Percentiles rank a stretch among this genome's conserved stretches.
Evolutionary conservation across 2,329 filamentous ascomycete genomes (phyloP).

Genomic region (Penicillium sp.): DNA sequence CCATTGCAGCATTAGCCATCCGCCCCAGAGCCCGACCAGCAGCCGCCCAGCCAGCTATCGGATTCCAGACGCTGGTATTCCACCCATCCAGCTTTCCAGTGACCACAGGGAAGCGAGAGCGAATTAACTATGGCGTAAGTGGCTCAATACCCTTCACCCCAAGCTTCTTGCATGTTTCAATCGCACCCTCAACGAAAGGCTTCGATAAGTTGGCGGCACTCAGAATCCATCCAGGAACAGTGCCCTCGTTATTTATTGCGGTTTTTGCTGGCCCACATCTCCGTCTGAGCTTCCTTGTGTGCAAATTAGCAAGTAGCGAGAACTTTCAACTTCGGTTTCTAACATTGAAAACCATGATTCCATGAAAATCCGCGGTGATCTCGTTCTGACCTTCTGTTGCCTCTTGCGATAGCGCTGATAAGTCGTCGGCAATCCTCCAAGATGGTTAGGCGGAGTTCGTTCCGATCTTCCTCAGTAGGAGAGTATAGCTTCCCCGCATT

Average conservation of each 20-base stretch:
- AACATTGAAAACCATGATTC: no score
- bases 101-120: constrained; percentile 22
- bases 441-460: constrained; percentile 6
- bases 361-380: background rate
- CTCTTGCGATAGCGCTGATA: constrained; percentile 1
- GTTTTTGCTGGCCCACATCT: background rate
- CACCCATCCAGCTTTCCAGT: constrained; percentile 27
- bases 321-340: background rate
- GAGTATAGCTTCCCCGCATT: background rate
- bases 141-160: constrained; percentile 25
- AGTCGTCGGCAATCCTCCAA: constrained; percentile 7
- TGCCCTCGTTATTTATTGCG: constrained; percentile 17
- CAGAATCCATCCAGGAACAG: constrained; percentile 26
- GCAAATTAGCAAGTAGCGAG: background rate
- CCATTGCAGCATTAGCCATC: constrained; percentile 27
- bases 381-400: constrained; percentile 2
- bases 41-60: constrained; percentile 28
- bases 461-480: constrained; percentile 13
- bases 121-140: constrained; percentile 19
- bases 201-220: constrained; percentile 26
- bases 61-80: constrained; percentile 31
- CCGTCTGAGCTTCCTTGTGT: constrained; percentile 12
- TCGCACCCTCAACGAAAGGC: constrained; percentile 27
- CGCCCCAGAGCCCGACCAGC: constrained; percentile 23
- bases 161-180: constrained; percentile 23